Conservation (phyloP, 345 rosid species). For the Conringia planisiliqua region DNA sequence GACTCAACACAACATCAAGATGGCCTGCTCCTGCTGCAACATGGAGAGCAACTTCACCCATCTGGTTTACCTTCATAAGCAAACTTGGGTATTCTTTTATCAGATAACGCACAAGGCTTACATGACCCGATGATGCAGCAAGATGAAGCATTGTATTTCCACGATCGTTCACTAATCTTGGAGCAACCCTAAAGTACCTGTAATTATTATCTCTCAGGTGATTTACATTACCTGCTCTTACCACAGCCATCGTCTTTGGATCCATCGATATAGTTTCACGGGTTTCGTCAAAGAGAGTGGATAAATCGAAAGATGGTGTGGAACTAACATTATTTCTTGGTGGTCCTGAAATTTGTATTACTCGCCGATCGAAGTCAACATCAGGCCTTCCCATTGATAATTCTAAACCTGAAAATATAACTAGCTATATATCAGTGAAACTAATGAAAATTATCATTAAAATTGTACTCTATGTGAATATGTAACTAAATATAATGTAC, state of each 20-base stretch:
- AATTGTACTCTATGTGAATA: background rate
- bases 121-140: background rate
- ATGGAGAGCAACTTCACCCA: background rate
- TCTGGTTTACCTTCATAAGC: background rate
- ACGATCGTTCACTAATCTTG: background rate
- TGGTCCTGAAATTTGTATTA: background rate
- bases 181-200: background rate
- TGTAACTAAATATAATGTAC: background rate
- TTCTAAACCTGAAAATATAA: background rate
- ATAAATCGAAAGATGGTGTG: background rate
- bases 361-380: background rate
- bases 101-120: background rate
- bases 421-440: background rate
- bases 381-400: background rate
- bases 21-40: background rate
- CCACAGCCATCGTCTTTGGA: slow-evolving; percentile 4
- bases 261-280: background rate
- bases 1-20: background rate
- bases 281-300: background rate
- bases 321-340: background rate
- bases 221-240: slow-evolving; percentile 9
- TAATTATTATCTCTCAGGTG: background rate
- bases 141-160: background rate
- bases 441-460: background rate
- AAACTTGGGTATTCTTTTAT: background rate